Percentiles rank a stretch among this genome's conserved stretches.
phyloP scores from a whole-genome alignment of 148 eudicot species.

The Cornus controversa region DNA sequence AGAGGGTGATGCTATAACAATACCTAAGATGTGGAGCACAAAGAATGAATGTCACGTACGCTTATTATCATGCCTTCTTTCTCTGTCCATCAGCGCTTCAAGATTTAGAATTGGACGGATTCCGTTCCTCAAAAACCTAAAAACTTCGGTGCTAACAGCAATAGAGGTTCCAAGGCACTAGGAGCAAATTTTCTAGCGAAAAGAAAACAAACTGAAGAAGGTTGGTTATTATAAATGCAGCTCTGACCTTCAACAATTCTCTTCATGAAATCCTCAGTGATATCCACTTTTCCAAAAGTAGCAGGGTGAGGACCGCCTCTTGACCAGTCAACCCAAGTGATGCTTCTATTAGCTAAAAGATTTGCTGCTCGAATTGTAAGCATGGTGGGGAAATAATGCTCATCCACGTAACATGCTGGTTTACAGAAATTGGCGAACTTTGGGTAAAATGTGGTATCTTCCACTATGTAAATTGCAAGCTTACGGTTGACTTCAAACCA shows the following conservation, averaged over 20 bases:
- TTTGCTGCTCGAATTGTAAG: conserved; percentile 55
- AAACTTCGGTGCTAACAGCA: conserved; percentile 38
- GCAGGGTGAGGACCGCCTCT: conserved; percentile 89
- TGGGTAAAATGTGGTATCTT: conserved; percentile 56
- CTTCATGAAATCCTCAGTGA: conserved; percentile 50
- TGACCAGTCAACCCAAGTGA: conserved; percentile 97
- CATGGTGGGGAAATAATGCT: conserved; percentile 92
- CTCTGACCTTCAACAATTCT: conserved; percentile 31
- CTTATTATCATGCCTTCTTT: background rate
- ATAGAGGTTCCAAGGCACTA: conserved; percentile 62
- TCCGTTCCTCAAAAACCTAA: conserved; percentile 38
- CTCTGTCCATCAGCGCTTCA: background rate
- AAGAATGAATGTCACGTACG: background rate
- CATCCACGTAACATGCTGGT: conserved; percentile 81
- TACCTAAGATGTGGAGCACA: background rate
- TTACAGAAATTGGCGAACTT: conserved; percentile 63
- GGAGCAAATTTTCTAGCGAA: conserved; percentile 85
- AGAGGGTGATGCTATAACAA: background rate
- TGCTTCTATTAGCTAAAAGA: conserved; percentile 65
- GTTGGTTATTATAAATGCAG: conserved; percentile 55
- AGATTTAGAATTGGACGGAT: background rate
- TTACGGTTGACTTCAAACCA: conserved; percentile 75
- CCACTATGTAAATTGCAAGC: conserved; percentile 52
- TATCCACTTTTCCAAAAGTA: conserved; percentile 63
- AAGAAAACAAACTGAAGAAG: conserved; percentile 48